phyloP scores from a whole-genome alignment of 2,329 filamentous ascomycete genomes.

The Fusarium sp. region DNA sequence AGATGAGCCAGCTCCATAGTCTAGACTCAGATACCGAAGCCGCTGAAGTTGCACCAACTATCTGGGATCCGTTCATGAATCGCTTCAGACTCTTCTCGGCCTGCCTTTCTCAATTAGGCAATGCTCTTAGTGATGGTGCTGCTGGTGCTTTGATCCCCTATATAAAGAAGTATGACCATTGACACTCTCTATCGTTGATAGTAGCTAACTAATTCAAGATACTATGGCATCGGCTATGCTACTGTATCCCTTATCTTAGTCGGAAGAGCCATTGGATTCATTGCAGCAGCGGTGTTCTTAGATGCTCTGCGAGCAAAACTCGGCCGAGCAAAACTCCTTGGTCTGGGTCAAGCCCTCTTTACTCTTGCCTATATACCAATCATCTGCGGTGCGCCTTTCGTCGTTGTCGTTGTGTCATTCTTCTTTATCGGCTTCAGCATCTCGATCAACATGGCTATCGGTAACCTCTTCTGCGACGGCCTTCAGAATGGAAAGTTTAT shows the following conservation, averaged over 20 bases:
- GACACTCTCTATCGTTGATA: not conserved
- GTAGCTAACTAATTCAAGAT: constrained; percentile 50
- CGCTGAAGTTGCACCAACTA: constrained; percentile 66
- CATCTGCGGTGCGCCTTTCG: constrained; percentile 77
- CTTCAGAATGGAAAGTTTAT: constrained; percentile 66
- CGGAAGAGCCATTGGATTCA: constrained; percentile 81
- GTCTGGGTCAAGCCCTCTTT: constrained; percentile 69
- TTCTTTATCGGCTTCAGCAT: constrained; percentile 74
- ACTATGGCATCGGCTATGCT: constrained; percentile 82
- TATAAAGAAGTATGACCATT: constrained; percentile 70
- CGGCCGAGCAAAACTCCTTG: constrained; percentile 74
- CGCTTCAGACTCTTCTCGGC: constrained; percentile 75
- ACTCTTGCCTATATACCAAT: constrained; percentile 74
- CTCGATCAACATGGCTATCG: constrained; percentile 68
- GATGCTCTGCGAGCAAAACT: constrained; percentile 72
- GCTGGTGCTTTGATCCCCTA: constrained; percentile 85
- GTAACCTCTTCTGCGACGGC: constrained; percentile 70
- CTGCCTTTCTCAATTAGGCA: constrained; percentile 75
- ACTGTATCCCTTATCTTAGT: constrained; percentile 87
- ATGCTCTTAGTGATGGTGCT: constrained; percentile 80
- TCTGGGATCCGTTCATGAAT: constrained; percentile 75
- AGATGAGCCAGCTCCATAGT: constrained; percentile 67
- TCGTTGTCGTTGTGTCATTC: constrained; percentile 75
- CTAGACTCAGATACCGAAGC: constrained; percentile 56
- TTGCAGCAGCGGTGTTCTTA: constrained; percentile 77